phyloP scores from a whole-genome alignment of 2,329 filamentous ascomycete species.

The Emmonsiellopsis sp. region DNA sequence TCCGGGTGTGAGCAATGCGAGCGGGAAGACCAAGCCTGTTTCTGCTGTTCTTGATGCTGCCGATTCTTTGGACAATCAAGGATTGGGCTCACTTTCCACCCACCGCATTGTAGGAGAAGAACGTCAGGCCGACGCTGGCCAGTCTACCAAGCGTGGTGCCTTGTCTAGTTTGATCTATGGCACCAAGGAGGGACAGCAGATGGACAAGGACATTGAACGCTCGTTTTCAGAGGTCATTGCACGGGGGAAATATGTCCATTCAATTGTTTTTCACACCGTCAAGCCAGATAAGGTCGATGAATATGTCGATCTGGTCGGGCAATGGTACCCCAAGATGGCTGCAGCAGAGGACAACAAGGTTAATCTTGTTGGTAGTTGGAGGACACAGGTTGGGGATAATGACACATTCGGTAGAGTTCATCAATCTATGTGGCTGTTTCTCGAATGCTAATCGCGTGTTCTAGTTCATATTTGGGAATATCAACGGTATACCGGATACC shows the following conservation, averaged over 20 bases:
- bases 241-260: slow-evolving; percentile 95
- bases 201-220: slow-evolving; percentile 91
- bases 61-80: slow-evolving; percentile 32
- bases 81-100: slow-evolving; percentile 52
- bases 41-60: slow-evolving; percentile 30
- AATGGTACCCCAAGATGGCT: slow-evolving; percentile 89
- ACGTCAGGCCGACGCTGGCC: slow-evolving; percentile 34
- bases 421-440: slow-evolving; percentile 4
- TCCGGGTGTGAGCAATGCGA: slow-evolving; percentile 38
- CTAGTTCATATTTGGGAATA: slow-evolving; percentile 99
- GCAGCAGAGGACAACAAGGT: slow-evolving; percentile 80
- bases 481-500: slow-evolving; percentile 92
- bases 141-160: slow-evolving; percentile 57
- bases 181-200: slow-evolving; percentile 85
- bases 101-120: slow-evolving; percentile 45
- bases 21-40: slow-evolving; percentile 15
- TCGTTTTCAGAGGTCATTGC: slow-evolving; percentile 93
- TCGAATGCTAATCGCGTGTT: slow-evolving; percentile 19
- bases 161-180: slow-evolving; percentile 90
- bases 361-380: slow-evolving; percentile 93
- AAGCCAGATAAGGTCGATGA: slow-evolving; percentile 93
- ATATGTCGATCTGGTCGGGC: slow-evolving; percentile 79
- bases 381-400: slow-evolving; percentile 93
- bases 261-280: slow-evolving; percentile 92
- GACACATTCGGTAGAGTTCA: slow-evolving; percentile 75